phyloP scores from a whole-genome alignment of 345 rosid genomes.

The Hypericum perforatum region DNA sequence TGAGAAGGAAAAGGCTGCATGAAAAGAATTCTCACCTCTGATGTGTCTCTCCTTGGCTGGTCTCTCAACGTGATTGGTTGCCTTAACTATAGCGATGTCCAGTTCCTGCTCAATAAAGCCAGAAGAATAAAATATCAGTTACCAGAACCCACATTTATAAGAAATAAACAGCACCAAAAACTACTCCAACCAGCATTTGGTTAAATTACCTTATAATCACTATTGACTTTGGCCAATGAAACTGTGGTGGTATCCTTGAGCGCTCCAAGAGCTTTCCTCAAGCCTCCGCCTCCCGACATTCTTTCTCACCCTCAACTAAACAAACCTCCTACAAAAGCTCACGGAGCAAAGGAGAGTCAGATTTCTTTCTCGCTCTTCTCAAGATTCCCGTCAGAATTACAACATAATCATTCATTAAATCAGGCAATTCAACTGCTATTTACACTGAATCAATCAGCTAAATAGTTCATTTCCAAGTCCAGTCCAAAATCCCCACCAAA shows the following conservation, averaged over 20 bases:
- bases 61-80: slow-evolving; percentile 29
- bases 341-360: too few relatives aligned
- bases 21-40: slow-evolving; percentile 18
- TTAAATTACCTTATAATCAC: slow-evolving; percentile 25
- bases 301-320: too few relatives aligned
- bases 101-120: slow-evolving; percentile 8
- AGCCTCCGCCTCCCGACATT: background rate
- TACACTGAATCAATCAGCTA: too few relatives aligned
- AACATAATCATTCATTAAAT: too few relatives aligned
- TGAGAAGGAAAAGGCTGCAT: background rate
- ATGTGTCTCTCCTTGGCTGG: slow-evolving; percentile 33
- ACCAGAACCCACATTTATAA: background rate
- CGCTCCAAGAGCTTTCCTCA: slow-evolving; percentile 27
- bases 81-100: slow-evolving; percentile 36
- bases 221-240: slow-evolving; percentile 26
- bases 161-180: background rate
- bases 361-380: too few relatives aligned
- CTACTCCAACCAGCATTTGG: background rate
- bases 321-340: too few relatives aligned
- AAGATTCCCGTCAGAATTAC: too few relatives aligned
- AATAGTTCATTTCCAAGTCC: too few relatives aligned
- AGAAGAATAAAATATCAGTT: background rate
- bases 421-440: too few relatives aligned
- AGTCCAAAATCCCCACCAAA: too few relatives aligned
- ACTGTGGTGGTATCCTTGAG: slow-evolving; percentile 34